Conservation (phyloP, 2,329 filamentous ascomycete species). For the Bipolaris cookei region DNA sequence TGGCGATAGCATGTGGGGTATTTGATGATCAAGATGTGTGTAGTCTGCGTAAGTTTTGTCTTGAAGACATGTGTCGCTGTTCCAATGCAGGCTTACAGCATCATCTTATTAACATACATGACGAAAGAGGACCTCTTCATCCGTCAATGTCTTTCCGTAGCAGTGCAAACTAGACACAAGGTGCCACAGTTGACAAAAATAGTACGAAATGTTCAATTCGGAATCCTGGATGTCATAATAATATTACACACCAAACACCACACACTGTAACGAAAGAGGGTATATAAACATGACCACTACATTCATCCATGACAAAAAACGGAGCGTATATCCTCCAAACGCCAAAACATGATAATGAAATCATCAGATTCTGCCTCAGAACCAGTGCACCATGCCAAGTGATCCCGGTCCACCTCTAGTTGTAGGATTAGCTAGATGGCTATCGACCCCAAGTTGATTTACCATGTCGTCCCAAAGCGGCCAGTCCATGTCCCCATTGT, state of each 20-base stretch:
- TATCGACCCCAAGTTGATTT: slow-evolving; percentile 55
- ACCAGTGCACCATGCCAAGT: slow-evolving; percentile 38
- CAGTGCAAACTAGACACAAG: too few species aligned
- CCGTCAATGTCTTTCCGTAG: too few species aligned
- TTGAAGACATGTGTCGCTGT: too few species aligned
- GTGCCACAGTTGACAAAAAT: too few species aligned
- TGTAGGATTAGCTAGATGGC: slow-evolving; percentile 19
- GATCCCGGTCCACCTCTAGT: slow-evolving; percentile 23
- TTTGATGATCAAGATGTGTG: neutral
- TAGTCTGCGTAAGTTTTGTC: neutral
- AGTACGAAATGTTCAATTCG: too few species aligned
- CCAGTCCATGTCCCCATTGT: slow-evolving; percentile 55
- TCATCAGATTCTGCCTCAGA: slow-evolving; percentile 14
- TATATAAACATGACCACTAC: neutral
- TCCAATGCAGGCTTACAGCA: too few species aligned
- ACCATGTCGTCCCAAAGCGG: slow-evolving; percentile 58
- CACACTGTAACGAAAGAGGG: neutral
- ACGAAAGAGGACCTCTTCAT: too few species aligned
- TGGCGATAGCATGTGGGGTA: neutral
- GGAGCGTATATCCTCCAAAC: neutral
- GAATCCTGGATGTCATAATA: too few species aligned
- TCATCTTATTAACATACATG: too few species aligned
- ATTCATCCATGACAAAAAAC: neutral
- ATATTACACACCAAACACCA: neutral
- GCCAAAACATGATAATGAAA: neutral